phyloP scores from a whole-genome alignment of 371 early-diverging fungal genomes.

The Rhizopus arrhizus region DNA sequence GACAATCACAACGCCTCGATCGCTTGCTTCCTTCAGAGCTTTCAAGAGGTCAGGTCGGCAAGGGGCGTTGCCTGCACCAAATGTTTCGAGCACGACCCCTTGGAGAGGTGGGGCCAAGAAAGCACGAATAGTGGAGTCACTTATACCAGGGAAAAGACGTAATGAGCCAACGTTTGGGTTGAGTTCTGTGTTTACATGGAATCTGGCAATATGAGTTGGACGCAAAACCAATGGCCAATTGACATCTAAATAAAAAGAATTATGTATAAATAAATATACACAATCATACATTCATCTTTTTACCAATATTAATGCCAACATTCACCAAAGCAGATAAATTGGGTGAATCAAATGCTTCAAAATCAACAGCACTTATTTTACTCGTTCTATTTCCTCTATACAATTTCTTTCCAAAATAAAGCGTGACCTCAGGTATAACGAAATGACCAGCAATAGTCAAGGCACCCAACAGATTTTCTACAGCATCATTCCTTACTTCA shows the following conservation, averaged over 20 bases:
- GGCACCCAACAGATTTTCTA: constrained; percentile 93
- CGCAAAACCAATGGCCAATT: constrained; percentile 87
- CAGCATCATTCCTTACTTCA: constrained; percentile 96
- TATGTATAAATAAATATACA: not conserved
- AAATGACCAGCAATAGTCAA: constrained; percentile 93
- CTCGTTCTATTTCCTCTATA: constrained; percentile 95
- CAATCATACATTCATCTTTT: not conserved
- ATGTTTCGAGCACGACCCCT: constrained; percentile 95
- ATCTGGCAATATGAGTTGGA: constrained; percentile 83
- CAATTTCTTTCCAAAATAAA: constrained; percentile 93
- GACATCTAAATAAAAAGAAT: constrained; percentile 65
- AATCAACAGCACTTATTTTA: constrained; percentile 92
- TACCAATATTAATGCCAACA: constrained; percentile 93
- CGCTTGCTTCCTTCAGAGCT: constrained; percentile 85
- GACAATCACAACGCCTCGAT: constrained; percentile 93
- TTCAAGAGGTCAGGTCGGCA: constrained; percentile 80
- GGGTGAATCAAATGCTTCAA: constrained; percentile 96
- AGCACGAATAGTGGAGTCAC: constrained; percentile 80
- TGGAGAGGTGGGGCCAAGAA: constrained; percentile 85
- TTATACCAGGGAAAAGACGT: constrained; percentile 94
- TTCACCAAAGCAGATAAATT: constrained; percentile 87
- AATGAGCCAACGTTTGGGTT: constrained; percentile 88
- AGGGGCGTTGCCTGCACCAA: constrained; percentile 96
- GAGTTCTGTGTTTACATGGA: constrained; percentile 81
- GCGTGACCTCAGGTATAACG: constrained; percentile 94